Evolutionary conservation across 805 yeast genomes (phyloP).

Genomic region (Tetrapisispora phaffii): DNA sequence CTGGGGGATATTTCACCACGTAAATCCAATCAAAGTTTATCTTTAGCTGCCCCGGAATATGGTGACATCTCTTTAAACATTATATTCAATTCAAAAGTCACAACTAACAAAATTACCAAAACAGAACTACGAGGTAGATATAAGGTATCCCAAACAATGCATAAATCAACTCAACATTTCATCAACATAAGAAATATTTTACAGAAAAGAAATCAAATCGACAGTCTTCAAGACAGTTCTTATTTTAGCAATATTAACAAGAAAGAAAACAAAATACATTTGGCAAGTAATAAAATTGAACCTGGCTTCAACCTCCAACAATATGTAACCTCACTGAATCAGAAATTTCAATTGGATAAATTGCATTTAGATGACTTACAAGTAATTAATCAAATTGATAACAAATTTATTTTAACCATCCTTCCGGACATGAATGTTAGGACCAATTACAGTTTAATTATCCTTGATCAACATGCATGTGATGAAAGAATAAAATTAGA

Average conservation of each 20-base stretch:
- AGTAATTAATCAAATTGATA: constrained; percentile 50
- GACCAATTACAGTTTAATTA: constrained; percentile 25
- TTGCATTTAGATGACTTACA: constrained; percentile 17
- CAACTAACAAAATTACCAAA: background rate
- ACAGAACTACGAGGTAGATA: constrained; percentile 1
- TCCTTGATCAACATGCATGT: constrained; percentile 77
- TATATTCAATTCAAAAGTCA: background rate
- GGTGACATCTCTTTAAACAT: background rate
- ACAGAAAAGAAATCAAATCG: background rate
- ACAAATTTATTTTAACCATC: constrained; percentile 49
- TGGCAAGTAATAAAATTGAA: background rate
- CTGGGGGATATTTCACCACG: too few relatives aligned
- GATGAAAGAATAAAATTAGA: constrained; percentile 70
- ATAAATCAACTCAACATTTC: background rate
- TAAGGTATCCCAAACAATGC: background rate
- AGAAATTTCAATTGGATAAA: constrained; percentile 3
- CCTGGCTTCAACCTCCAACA: background rate
- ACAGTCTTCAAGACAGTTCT: background rate
- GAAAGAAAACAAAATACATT: background rate
- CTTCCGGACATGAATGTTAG: constrained; percentile 1
- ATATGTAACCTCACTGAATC: background rate
- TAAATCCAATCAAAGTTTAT: background rate
- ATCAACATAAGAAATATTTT: background rate
- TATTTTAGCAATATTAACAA: too few relatives aligned
- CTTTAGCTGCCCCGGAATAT: background rate